Evolutionary conservation across 495 filamentous ascomycete species (phyloP).

Genomic region (Neurospora intermedia): DNA sequence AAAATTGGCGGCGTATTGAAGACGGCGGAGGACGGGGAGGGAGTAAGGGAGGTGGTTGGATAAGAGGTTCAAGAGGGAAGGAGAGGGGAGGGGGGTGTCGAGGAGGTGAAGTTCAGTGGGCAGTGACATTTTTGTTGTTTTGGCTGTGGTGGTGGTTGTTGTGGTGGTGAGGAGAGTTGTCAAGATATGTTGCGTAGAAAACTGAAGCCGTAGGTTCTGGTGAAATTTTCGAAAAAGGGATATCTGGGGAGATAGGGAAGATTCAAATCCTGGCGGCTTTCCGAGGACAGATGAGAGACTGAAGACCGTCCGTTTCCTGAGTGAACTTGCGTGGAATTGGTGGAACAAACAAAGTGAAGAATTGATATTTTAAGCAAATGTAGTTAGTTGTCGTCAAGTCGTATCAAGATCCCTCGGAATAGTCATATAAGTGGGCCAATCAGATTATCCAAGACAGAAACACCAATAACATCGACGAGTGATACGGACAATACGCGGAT

Average conservation of each 20-base stretch:
- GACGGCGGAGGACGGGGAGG: constrained; percentile 44
- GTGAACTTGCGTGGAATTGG: too few relatives aligned
- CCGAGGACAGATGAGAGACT: background rate
- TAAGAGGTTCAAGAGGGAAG: constrained; percentile 25
- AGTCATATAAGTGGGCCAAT: background rate
- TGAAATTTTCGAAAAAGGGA: background rate
- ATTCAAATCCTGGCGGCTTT: background rate
- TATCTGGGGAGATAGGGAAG: background rate
- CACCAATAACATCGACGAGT: background rate
- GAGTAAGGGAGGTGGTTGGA: constrained; percentile 41
- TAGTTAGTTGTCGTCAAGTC: background rate
- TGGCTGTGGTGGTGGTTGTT: background rate
- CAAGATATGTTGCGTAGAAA: too few relatives aligned
- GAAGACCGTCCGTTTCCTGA: background rate
- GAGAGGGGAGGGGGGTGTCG: constrained; percentile 27
- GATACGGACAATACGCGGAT: background rate
- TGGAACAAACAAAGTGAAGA: background rate
- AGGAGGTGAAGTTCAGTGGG: too few relatives aligned
- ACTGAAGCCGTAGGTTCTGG: too few relatives aligned
- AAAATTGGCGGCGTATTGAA: constrained; percentile 41
- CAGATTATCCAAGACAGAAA: background rate
- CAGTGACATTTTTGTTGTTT: too few relatives aligned
- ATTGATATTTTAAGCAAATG: background rate
- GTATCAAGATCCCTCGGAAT: background rate
- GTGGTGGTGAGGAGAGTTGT: background rate